Conservation (phyloP, 1,284 basidiomycete genomes). For the Exobasidium rhododendri region DNA sequence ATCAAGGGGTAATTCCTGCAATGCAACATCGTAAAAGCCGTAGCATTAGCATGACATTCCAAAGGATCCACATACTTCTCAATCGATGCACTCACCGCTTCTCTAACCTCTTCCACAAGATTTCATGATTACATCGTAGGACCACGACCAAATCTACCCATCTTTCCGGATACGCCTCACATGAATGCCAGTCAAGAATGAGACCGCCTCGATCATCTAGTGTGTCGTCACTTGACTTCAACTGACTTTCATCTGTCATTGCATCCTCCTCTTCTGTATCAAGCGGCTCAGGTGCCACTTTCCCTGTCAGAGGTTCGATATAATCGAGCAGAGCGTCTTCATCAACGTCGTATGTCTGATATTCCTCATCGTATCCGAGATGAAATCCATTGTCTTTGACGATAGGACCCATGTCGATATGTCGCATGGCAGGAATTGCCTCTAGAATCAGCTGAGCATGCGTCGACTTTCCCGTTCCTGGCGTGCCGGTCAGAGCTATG, state of each 20-base stretch:
- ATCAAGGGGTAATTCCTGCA: slow-evolving; percentile 77
- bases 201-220: slow-evolving; percentile 61
- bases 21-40: not conserved
- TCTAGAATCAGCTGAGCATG: slow-evolving; percentile 62
- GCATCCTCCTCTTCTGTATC: slow-evolving; percentile 24
- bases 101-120: slow-evolving; percentile 90
- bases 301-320: slow-evolving; percentile 42
- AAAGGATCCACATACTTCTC: not conserved
- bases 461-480: slow-evolving; percentile 80
- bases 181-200: slow-evolving; percentile 96
- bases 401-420: slow-evolving; percentile 84
- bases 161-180: slow-evolving; percentile 87
- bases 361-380: slow-evolving; percentile 84
- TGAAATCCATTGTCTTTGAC: slow-evolving; percentile 81
- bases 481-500: slow-evolving; percentile 88
- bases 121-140: slow-evolving; percentile 79
- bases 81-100: slow-evolving; percentile 68
- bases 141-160: slow-evolving; percentile 98
- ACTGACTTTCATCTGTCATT: slow-evolving; percentile 5
- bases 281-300: slow-evolving; percentile 38
- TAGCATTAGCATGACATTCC: not conserved
- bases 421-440: slow-evolving; percentile 48
- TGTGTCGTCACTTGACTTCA: not conserved
- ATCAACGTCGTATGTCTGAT: slow-evolving; percentile 89
- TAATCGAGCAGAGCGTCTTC: slow-evolving; percentile 65